Evolutionary conservation across 2,329 filamentous ascomycete genomes (phyloP).

Genomic region (Cryphonectria nitschkei): DNA sequence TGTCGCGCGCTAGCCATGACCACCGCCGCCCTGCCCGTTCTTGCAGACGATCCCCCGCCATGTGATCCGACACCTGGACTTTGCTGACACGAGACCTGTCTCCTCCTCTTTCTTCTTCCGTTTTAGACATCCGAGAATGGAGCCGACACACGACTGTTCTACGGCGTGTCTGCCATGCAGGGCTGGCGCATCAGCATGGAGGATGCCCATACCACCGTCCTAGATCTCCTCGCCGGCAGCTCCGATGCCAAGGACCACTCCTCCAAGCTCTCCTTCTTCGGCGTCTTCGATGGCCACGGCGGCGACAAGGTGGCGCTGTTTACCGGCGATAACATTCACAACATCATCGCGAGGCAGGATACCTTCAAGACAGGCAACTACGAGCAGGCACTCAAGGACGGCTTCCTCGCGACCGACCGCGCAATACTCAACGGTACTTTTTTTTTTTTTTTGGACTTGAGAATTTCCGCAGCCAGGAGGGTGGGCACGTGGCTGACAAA

Average conservation of each 20-base stretch:
- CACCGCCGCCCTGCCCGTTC: not conserved
- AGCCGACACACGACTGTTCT: constrained; percentile 90
- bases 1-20: not conserved
- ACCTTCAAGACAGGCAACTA: constrained; percentile 90
- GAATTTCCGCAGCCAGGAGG: not conserved
- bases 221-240: constrained; percentile 74
- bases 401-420: constrained; percentile 92
- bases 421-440: constrained; percentile 88
- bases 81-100: constrained; percentile 35
- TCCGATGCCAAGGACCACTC: constrained; percentile 65
- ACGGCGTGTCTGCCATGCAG: constrained; percentile 97
- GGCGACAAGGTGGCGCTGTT: constrained; percentile 96
- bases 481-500: constrained; percentile 26
- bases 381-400: constrained; percentile 95
- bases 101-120: constrained; percentile 18
- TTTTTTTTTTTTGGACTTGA: constrained; percentile 24
- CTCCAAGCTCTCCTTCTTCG: constrained; percentile 89
- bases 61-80: constrained; percentile 17
- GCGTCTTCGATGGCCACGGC: constrained; percentile 96
- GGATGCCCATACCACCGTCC: constrained; percentile 86
- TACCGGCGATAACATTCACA: constrained; percentile 88
- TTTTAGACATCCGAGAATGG: constrained; percentile 81
- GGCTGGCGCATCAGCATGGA: constrained; percentile 99
- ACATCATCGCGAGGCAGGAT: constrained; percentile 93
- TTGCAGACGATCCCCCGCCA: not conserved